Evolutionary conservation across 192 early-diverging fungal species (phyloP).

Genomic region (Haplosporangium gracile): DNA sequence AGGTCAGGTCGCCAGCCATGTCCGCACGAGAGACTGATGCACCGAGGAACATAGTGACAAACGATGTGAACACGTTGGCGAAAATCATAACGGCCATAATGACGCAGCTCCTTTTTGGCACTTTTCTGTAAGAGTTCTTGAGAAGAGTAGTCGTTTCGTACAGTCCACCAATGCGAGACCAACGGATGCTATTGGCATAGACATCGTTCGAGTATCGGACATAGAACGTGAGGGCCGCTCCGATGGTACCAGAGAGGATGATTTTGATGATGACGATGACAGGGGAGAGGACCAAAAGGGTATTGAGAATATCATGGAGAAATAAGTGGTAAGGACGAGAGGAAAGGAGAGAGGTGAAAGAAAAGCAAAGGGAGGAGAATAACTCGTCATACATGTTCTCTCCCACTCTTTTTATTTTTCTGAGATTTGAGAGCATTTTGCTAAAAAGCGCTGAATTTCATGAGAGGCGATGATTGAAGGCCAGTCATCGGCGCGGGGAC

Average conservation of each 20-base stretch:
- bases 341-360: neutral
- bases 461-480: too few relatives aligned
- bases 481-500: too few relatives aligned
- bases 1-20: too few relatives aligned
- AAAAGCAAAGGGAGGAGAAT: neutral
- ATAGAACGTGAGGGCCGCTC: neutral
- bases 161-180: conserved; percentile 20
- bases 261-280: neutral
- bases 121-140: neutral
- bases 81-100: neutral
- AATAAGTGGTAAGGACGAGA: neutral
- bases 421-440: too few relatives aligned
- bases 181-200: conserved; percentile 21
- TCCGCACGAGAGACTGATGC: too few relatives aligned
- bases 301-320: neutral
- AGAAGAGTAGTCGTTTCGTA: conserved; percentile 1
- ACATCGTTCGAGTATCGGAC: neutral
- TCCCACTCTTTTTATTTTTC: too few relatives aligned
- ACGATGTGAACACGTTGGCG: neutral
- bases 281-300: neutral
- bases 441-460: neutral
- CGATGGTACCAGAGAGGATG: conserved; percentile 1
- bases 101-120: neutral
- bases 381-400: too few relatives aligned
- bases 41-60: too few relatives aligned